Evolutionary conservation across 768 basidiomycete genomes (phyloP), one percentile per base, ranked within the genome.

Genomic region (Macrolepiota dolichaula): DNA sequence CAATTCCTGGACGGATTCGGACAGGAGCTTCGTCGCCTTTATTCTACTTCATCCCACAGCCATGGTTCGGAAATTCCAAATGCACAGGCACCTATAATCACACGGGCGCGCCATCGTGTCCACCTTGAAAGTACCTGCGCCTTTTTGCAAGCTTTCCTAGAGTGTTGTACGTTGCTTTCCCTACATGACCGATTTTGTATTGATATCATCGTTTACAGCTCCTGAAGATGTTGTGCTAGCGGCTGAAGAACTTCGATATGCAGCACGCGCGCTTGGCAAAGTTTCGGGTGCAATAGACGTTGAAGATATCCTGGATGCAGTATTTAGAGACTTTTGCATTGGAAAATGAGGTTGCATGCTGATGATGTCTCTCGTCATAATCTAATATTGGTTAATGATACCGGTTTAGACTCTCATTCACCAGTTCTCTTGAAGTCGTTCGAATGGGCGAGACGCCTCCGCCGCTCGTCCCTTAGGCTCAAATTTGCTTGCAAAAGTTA

Each of bases 241-340:
- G 4, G 93, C 93, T 0, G 94, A 96, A 71, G 92, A 94, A 69
- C 78, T 96, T 25, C 85, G 94, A 25, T 93, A 94, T 69, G 94
- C 93, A 1, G 87, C 89, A 0, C 82, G 84, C 61, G 87, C 92
- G 3, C 82, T 96, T n/a, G 94, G 92, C 1, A 85, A 85, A 61
- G 85, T 96, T n/a, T 86, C 89, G 1, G 94, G 94, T 3, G 69
- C 81, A 7, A 87, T 96, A 58, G 88, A 87, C 50, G 85, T 88
- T 12, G 94, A 96, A 67, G 92, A 96, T 62, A 79, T 96, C 7
- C 72, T 96, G 22, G 92, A 94, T 61, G 83, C 83, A 19, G 81
- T 96, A 25, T 96, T 96, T 69, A 79, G 81, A 36, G 89, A 91
- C 54, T 96, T 96, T 72, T 96, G 94, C 69, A 92, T 96, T 55